Evolutionary conservation across 148 eudicot genomes (phyloP).

Genomic region (Simmondsia chinensis): DNA sequence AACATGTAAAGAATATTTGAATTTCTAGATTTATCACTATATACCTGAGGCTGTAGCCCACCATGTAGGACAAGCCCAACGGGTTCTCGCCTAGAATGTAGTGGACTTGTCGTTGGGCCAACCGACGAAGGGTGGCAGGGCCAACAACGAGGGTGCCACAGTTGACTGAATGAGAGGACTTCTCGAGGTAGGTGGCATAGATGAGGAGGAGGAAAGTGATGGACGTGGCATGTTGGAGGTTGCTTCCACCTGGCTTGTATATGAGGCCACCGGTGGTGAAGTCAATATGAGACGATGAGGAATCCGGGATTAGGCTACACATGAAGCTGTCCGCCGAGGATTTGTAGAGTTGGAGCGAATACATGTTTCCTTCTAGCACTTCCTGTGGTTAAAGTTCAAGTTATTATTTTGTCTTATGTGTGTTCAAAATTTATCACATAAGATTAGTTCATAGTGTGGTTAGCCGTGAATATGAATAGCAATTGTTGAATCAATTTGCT

Average conservation of each 20-base stretch:
- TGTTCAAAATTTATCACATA: no score
- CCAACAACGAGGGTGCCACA: constrained; percentile 44
- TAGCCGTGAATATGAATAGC: no score
- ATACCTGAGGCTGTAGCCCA: no score
- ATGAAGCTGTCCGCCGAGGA: constrained; percentile 85
- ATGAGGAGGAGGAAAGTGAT: constrained; percentile 63
- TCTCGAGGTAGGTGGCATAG: constrained; percentile 66
- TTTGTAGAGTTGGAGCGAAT: constrained; percentile 65
- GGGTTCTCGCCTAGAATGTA: constrained; percentile 93
- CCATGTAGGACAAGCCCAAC: constrained; percentile 69
- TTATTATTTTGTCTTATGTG: neutral
- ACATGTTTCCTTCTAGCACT: constrained; percentile 48
- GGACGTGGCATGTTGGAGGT: constrained; percentile 76
- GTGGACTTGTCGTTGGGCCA: constrained; percentile 79
- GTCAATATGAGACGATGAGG: constrained; percentile 62
- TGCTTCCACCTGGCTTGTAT: constrained; percentile 77
- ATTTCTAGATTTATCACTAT: no score
- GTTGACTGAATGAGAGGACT: constrained; percentile 23
- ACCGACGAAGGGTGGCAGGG: constrained; percentile 33
- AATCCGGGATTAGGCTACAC: constrained; percentile 74
- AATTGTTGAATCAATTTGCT: no score
- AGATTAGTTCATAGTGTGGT: no score
- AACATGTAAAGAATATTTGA: no score
- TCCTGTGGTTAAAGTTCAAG: constrained; percentile 31
- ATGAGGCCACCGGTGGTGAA: constrained; percentile 84